Evolutionary conservation across 768 basidiomycete genomes (phyloP).

Genomic region (Termitomyces sp.): DNA sequence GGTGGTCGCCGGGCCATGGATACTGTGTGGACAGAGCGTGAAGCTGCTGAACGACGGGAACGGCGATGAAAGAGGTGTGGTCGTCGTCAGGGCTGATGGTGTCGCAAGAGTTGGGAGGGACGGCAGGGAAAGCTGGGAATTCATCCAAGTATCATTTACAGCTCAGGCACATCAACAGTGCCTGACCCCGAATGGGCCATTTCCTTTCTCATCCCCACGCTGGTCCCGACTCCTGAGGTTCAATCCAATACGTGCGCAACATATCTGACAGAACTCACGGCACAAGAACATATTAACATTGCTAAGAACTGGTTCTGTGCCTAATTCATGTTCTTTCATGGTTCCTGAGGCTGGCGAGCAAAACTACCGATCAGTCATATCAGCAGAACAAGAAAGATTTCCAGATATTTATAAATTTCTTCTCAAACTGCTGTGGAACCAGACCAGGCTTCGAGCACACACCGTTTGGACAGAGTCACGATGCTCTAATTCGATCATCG

Average conservation of each 20-base stretch:
- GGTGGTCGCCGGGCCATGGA: conserved; percentile 15
- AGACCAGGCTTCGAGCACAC: neutral
- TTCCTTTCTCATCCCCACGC: conserved; percentile 9
- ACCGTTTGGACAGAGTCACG: no score
- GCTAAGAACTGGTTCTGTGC: neutral
- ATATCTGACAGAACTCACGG: neutral
- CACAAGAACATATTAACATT: conserved; percentile 3
- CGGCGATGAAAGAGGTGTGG: conserved; percentile 1
- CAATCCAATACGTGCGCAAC: neutral
- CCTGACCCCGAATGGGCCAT: conserved; percentile 14
- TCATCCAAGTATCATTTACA: conserved; percentile 17
- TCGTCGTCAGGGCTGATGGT: conserved; percentile 12
- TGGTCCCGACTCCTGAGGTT: neutral
- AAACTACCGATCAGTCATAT: neutral
- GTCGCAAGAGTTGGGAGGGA: conserved; percentile 14
- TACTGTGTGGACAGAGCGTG: neutral
- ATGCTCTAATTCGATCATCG: no score
- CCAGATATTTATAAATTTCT: no score
- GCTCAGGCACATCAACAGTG: conserved; percentile 17
- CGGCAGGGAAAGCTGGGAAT: conserved; percentile 15
- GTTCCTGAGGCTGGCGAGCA: conserved; percentile 4
- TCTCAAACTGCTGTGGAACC: no score
- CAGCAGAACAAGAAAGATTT: neutral
- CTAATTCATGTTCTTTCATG: conserved; percentile 12
- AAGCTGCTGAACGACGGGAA: neutral